A percentile compares a stretch with the other conserved stretches of the same genome.
Evolutionary conservation across 2,329 filamentous ascomycete genomes (phyloP).

Genomic region (Apiospora aurea): DNA sequence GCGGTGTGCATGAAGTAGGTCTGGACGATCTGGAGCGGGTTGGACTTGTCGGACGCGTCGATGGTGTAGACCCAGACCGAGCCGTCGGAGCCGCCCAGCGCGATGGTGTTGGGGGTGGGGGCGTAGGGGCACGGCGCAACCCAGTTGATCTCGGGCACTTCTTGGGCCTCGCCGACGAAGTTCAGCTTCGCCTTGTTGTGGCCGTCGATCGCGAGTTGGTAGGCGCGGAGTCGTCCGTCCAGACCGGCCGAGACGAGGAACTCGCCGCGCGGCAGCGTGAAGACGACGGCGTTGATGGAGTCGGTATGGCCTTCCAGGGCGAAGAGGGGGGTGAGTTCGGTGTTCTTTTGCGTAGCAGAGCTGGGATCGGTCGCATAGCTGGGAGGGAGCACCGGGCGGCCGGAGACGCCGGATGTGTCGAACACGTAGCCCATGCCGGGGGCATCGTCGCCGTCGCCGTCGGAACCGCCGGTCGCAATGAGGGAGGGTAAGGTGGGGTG

Average conservation of each 20-base stretch:
- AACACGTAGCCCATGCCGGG: slow-evolving; percentile 86
- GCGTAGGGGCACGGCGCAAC: slow-evolving; percentile 76
- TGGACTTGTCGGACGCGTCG: slow-evolving; percentile 65
- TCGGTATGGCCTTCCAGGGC: slow-evolving; percentile 90
- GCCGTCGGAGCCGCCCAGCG: slow-evolving; percentile 87
- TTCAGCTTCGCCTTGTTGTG: slow-evolving; percentile 58
- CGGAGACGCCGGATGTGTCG: slow-evolving; percentile 71
- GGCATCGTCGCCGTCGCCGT: slow-evolving; percentile 63
- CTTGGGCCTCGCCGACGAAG: slow-evolving; percentile 79
- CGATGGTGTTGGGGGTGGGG: slow-evolving; percentile 79
- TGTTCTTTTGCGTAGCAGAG: slow-evolving; percentile 57
- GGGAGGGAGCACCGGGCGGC: slow-evolving; percentile 72
- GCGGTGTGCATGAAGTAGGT: slow-evolving; percentile 91
- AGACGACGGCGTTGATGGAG: slow-evolving; percentile 85
- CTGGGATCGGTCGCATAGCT: slow-evolving; percentile 74
- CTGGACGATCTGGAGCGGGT: slow-evolving; percentile 81
- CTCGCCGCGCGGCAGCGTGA: slow-evolving; percentile 83
- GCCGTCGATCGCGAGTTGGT: slow-evolving; percentile 59
- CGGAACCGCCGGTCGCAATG: slow-evolving; percentile 83
- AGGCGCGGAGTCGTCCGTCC: slow-evolving; percentile 82
- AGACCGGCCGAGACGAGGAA: slow-evolving; percentile 87
- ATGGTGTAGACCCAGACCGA: slow-evolving; percentile 97
- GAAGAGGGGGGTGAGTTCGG: slow-evolving; percentile 68
- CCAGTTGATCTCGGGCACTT: slow-evolving; percentile 97
- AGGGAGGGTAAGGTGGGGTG: slow-evolving; percentile 82